These are phyloP conservation scores for Calonectria ilicicola DNA, from an alignment of 2,329 filamentous ascomycete species.

Conservation along the genomic window DNA sequence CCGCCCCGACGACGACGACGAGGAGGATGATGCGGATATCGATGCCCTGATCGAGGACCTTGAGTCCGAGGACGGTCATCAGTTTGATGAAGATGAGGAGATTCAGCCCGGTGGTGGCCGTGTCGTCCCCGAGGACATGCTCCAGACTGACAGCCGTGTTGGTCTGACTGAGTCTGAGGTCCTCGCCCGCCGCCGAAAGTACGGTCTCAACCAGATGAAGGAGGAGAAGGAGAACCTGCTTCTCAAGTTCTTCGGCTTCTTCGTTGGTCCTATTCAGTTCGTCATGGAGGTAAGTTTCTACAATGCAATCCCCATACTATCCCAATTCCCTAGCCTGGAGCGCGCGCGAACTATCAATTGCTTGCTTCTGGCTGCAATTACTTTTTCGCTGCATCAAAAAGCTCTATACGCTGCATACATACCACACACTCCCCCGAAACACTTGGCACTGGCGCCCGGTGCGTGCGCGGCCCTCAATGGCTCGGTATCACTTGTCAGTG, in stretches of 20 bases:
- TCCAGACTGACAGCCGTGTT: conserved; percentile 79
- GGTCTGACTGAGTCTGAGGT: conserved; percentile 83
- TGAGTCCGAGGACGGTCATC: conserved; percentile 82
- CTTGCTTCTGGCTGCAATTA: neutral
- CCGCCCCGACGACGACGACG: conserved; percentile 66
- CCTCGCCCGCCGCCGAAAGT: conserved; percentile 72
- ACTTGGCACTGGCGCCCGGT: neutral
- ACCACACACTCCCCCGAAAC: neutral
- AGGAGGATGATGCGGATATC: conserved; percentile 84
- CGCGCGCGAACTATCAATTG: neutral
- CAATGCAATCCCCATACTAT: neutral
- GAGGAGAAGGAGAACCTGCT: conserved; percentile 89
- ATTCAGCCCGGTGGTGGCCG: conserved; percentile 66
- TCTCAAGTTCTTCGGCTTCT: conserved; percentile 86
- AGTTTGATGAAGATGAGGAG: conserved; percentile 69
- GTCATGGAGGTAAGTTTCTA: conserved; percentile 82
- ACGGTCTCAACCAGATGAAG: conserved; percentile 90
- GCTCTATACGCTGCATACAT: neutral
- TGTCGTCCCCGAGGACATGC: conserved; percentile 77
- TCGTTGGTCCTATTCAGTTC: conserved; percentile 91
- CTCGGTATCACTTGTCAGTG: conserved; percentile 11
- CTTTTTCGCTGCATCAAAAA: neutral
- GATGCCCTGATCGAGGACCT: conserved; percentile 89
- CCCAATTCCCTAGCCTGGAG: neutral
- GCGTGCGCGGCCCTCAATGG: conserved; percentile 18